Conservation (phyloP, 106 monocot genomes). For the Dendrobium officinale region DNA sequence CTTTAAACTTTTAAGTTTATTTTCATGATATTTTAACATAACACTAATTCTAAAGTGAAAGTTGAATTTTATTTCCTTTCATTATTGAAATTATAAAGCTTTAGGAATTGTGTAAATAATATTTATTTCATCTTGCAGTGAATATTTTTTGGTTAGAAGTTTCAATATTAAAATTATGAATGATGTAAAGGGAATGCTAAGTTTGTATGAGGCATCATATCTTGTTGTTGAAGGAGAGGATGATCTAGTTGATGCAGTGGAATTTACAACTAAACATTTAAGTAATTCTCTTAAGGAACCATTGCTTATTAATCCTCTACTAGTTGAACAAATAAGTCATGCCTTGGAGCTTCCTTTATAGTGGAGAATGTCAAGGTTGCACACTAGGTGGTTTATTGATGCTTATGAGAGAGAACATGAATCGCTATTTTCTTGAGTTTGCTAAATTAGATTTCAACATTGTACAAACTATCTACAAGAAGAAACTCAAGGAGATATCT, state of each 20-base stretch:
- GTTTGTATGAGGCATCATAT: slow-evolving; percentile 39
- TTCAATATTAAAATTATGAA: slow-evolving; percentile 9
- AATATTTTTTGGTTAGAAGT: slow-evolving; percentile 2
- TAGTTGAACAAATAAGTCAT: slow-evolving; percentile 16
- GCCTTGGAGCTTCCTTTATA: slow-evolving; percentile 37
- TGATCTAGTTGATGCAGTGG: slow-evolving; percentile 21
- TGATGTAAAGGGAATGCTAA: slow-evolving; percentile 25
- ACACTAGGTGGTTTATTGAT: slow-evolving; percentile 33
- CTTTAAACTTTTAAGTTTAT: too few relatives aligned
- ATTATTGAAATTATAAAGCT: too few relatives aligned
- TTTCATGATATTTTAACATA: too few relatives aligned
- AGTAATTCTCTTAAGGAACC: not conserved
- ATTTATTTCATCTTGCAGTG: not conserved
- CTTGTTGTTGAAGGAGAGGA: slow-evolving; percentile 25
- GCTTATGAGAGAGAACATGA: slow-evolving; percentile 12
- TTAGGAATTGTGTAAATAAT: not conserved
- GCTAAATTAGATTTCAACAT: slow-evolving; percentile 50
- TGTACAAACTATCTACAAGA: slow-evolving; percentile 21
- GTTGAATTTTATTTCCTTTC: too few relatives aligned
- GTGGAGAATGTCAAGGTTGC: slow-evolving; percentile 30
- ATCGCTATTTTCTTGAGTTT: slow-evolving; percentile 22
- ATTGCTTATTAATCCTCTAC: not conserved
- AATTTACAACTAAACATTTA: slow-evolving; percentile 16
- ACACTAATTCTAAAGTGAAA: too few relatives aligned
- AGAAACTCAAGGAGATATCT: slow-evolving; percentile 18